phyloP scores from a whole-genome alignment of 495 filamentous ascomycete genomes.

The Ramalina intermedia region DNA sequence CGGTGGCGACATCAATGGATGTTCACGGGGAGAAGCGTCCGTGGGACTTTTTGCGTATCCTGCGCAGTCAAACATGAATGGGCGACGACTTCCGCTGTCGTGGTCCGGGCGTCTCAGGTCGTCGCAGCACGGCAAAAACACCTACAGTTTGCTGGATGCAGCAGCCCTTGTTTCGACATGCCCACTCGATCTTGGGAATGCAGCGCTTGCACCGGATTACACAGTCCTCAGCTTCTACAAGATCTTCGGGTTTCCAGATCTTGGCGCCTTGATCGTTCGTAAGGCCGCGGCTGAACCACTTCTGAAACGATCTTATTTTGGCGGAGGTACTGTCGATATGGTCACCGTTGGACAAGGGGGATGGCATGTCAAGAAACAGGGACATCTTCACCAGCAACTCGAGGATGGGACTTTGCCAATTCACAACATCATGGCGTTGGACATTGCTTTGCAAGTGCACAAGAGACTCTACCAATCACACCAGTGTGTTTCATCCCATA shows the following conservation, averaged over 20 bases:
- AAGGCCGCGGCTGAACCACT: slow-evolving; percentile 53
- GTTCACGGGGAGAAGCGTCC: background rate
- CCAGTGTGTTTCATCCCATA: slow-evolving; percentile 47
- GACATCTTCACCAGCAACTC: slow-evolving; percentile 45
- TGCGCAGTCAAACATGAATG: slow-evolving; percentile 88
- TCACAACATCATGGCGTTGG: slow-evolving; percentile 60
- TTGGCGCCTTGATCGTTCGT: slow-evolving; percentile 75
- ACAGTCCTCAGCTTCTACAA: slow-evolving; percentile 88
- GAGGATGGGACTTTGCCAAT: slow-evolving; percentile 74
- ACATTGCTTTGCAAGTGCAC: slow-evolving; percentile 54
- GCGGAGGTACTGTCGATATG: slow-evolving; percentile 91
- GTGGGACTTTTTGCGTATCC: slow-evolving; percentile 66
- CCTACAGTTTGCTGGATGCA: slow-evolving; percentile 80
- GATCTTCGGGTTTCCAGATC: slow-evolving; percentile 89
- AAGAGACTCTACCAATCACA: slow-evolving; percentile 45
- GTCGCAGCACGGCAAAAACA: slow-evolving; percentile 12
- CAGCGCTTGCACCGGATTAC: slow-evolving; percentile 60
- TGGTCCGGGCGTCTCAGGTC: slow-evolving; percentile 50
- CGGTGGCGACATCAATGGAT: slow-evolving; percentile 14
- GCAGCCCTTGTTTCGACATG: slow-evolving; percentile 68
- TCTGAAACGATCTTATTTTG: slow-evolving; percentile 61
- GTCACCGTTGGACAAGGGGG: slow-evolving; percentile 39
- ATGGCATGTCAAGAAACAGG: slow-evolving; percentile 52
- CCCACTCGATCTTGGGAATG: slow-evolving; percentile 53
- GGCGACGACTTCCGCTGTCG: slow-evolving; percentile 53